Evolutionary conservation across 2,329 filamentous ascomycete species (phyloP).

Genomic region (Paecilomyces formosus): DNA sequence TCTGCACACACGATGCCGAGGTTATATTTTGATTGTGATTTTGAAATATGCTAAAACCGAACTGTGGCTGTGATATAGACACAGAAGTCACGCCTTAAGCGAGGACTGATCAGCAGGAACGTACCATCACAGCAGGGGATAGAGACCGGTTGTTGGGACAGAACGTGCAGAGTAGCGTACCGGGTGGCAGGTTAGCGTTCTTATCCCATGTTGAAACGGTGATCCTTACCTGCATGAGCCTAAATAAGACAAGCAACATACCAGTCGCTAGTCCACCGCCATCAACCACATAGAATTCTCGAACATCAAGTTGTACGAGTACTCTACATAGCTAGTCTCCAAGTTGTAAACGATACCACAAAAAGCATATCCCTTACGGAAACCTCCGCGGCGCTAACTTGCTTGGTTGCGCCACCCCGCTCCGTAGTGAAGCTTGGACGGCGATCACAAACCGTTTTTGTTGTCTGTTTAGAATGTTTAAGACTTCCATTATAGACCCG

Average conservation of each 20-base stretch:
- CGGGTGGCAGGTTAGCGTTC: neutral
- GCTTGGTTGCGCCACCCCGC: neutral
- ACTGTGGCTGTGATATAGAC: neutral
- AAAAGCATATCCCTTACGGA: neutral
- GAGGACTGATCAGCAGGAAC: neutral
- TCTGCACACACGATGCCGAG: neutral
- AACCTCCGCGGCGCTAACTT: neutral
- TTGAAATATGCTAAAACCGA: neutral
- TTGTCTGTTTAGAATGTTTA: neutral
- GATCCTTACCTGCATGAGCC: neutral
- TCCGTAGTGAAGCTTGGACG: neutral
- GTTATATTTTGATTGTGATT: neutral
- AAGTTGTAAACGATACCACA: neutral
- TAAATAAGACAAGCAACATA: neutral
- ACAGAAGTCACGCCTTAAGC: neutral
- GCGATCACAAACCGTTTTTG: neutral
- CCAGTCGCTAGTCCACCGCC: neutral
- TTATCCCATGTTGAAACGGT: neutral
- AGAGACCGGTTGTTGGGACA: neutral
- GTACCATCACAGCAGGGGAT: neutral
- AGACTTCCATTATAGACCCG: neutral
- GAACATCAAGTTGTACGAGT: neutral
- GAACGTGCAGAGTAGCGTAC: neutral
- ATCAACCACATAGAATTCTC: neutral
- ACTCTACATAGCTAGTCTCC: neutral